A percentile compares a stretch with the other conserved stretches of the same genome.
Conservation (phyloP, 768 basidiomycete species). For the Lactarius sanguifluus region DNA sequence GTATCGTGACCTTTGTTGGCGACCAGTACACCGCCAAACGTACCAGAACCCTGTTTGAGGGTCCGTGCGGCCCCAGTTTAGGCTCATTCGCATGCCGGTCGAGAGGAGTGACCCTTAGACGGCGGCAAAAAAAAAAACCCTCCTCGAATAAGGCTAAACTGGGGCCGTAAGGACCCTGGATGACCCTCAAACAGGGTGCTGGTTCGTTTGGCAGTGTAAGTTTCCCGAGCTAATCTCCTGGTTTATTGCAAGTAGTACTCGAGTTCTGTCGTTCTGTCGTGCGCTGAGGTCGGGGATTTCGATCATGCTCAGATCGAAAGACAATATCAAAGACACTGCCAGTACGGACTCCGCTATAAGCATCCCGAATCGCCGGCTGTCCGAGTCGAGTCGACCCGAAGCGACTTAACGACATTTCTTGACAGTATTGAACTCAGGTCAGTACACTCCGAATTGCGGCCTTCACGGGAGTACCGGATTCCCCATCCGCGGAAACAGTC, state of each 20-base stretch:
- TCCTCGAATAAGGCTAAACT: too few relatives aligned
- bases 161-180: too few relatives aligned
- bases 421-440: not conserved
- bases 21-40: too few relatives aligned
- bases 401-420: not conserved
- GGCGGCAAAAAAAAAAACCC: too few relatives aligned
- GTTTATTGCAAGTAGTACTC: not conserved
- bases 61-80: too few relatives aligned
- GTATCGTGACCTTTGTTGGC: too few relatives aligned
- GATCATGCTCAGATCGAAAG: not conserved
- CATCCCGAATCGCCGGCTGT: not conserved
- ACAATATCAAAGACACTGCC: not conserved
- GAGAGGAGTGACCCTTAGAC: too few relatives aligned
- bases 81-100: too few relatives aligned
- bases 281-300: not conserved
- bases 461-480: not conserved
- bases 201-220: too few relatives aligned
- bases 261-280: not conserved
- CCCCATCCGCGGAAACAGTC: not conserved
- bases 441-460: not conserved
- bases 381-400: not conserved
- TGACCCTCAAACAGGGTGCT: too few relatives aligned
- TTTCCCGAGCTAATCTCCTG: not conserved
- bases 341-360: not conserved
- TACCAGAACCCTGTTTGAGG: too few relatives aligned